Evolutionary conservation across 2,329 filamentous ascomycete species (phyloP).

Genomic region (Volutella citrinella): DNA sequence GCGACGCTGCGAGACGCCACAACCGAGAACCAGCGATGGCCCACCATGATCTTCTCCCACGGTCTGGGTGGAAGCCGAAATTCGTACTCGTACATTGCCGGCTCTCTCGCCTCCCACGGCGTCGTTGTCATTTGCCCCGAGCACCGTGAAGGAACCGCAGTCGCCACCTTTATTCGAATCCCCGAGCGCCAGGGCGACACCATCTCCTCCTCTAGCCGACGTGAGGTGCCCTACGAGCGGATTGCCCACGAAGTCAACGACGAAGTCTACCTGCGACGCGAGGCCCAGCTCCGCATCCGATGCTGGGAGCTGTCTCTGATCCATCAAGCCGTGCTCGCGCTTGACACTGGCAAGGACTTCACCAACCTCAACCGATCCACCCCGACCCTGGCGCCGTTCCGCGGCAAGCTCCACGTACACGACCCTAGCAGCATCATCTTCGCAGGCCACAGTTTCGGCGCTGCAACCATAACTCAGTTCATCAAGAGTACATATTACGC

Average conservation of each 20-base stretch:
- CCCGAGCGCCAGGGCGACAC: constrained; percentile 44
- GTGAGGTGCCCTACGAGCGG: constrained; percentile 45
- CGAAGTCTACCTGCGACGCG: constrained; percentile 64
- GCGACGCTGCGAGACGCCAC: constrained; percentile 57
- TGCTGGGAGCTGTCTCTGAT: constrained; percentile 75
- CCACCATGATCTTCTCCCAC: constrained; percentile 82
- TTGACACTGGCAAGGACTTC: constrained; percentile 55
- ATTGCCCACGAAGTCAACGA: constrained; percentile 62
- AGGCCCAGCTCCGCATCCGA: constrained; percentile 70
- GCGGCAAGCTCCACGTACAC: constrained; percentile 62
- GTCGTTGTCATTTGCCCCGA: constrained; percentile 79
- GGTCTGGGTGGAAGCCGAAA: constrained; percentile 79
- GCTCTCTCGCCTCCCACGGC: constrained; percentile 76
- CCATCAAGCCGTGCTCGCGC: constrained; percentile 63
- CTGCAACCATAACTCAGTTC: constrained; percentile 70
- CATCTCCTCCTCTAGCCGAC: constrained; percentile 24
- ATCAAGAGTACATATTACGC: constrained; percentile 76
- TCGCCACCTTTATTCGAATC: constrained; percentile 68
- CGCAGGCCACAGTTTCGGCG: constrained; percentile 79
- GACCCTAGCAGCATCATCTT: constrained; percentile 71
- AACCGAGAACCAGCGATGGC: constrained; percentile 59
- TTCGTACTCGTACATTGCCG: constrained; percentile 79
- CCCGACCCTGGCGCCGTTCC: constrained; percentile 55
- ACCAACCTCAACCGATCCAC: constrained; percentile 53
- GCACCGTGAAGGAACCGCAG: constrained; percentile 77